Base-by-base conservation (phyloP, 2,329 filamentous ascomycete species). In the Neopestalotiopsis sp. region DNA sequence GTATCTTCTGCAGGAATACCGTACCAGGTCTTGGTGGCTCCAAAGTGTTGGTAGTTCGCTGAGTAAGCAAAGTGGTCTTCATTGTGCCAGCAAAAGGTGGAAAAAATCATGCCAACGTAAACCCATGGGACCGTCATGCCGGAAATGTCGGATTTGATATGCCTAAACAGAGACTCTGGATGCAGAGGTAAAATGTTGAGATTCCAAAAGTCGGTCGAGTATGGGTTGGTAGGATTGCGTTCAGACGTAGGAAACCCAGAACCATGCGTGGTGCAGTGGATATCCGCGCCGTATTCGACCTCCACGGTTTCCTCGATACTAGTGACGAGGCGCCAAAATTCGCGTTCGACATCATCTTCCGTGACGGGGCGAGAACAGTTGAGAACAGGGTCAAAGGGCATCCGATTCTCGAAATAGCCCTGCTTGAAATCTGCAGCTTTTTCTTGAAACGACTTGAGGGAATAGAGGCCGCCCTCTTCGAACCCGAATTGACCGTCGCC, bases 61-160 rank as follows among this genome's bases (percentile, higher is more conserved):
- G 96, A 99, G 78, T 98, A 99, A 1, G 96, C 92, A 78, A 97
- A 98, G 77, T 99, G 96, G 76, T 99, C 96, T 77, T 99, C 96
- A 72, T 97, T 98, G 79, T 99, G 96, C 96, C 96, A 99, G 81
- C 96, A 99, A 77, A 99, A 99, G 0, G 96, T 98, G 0, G 96
- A 99, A 79, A 99, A 99, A 52, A 97, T 97, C 96, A 99, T 99
- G 71, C 96, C 96, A 4, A 99, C 96, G 77, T 99, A 99, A 3
- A 99, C 90, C 96, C 96, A 99, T 0, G 96, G 96, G 7, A 99
- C 95, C 0, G 96, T 99, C 96, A 99, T 99, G 49, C 96, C 96
- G 1, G 96, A 98, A 66, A 99, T 97, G 77, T 99, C 96, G 0
- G 95, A 94, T 79, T 98, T 98, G 84, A 99, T 98, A 75, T 99